Percentiles rank a stretch among this genome's conserved stretches.
Evolutionary conservation across 2,329 filamentous ascomycete species (phyloP).

Genomic region (Hymenoscyphus scutula): DNA sequence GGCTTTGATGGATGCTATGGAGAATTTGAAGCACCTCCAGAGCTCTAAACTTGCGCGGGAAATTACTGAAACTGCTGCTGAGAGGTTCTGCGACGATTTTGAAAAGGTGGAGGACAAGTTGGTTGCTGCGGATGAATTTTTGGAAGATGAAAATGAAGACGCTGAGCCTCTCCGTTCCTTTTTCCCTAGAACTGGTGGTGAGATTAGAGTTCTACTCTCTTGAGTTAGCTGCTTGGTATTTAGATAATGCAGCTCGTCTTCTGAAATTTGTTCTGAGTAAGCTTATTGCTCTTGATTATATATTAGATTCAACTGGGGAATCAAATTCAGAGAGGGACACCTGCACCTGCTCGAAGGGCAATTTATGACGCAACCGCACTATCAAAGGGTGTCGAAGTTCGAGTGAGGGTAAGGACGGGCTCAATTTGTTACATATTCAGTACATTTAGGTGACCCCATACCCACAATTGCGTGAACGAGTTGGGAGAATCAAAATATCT

Average conservation of each 20-base stretch:
- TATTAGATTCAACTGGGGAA: too few species aligned
- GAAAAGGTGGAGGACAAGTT: conserved; percentile 64
- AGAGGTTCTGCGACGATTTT: conserved; percentile 83
- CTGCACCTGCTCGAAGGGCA: too few species aligned
- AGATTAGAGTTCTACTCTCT: conserved; percentile 37
- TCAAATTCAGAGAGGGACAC: too few species aligned
- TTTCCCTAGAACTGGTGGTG: conserved; percentile 37
- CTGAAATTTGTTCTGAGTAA: too few species aligned
- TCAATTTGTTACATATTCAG: too few species aligned
- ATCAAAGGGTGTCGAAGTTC: too few species aligned
- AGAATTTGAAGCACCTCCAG: conserved; percentile 72
- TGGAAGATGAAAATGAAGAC: conserved; percentile 23
- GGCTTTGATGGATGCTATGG: conserved; percentile 86
- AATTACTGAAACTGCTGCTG: conserved; percentile 79
- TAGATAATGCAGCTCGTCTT: background rate
- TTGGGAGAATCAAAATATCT: too few species aligned
- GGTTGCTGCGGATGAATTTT: conserved; percentile 54
- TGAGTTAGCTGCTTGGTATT: conserved; percentile 15
- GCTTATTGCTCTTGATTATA: too few species aligned
- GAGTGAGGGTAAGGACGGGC: too few species aligned
- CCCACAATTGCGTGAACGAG: too few species aligned
- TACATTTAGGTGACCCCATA: too few species aligned
- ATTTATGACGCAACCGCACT: too few species aligned
- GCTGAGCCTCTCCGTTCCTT: conserved; percentile 30
- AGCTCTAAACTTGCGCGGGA: conserved; percentile 69